Evolutionary conservation across 768 basidiomycete genomes (phyloP).

Genomic region (Mrakia gelida): DNA sequence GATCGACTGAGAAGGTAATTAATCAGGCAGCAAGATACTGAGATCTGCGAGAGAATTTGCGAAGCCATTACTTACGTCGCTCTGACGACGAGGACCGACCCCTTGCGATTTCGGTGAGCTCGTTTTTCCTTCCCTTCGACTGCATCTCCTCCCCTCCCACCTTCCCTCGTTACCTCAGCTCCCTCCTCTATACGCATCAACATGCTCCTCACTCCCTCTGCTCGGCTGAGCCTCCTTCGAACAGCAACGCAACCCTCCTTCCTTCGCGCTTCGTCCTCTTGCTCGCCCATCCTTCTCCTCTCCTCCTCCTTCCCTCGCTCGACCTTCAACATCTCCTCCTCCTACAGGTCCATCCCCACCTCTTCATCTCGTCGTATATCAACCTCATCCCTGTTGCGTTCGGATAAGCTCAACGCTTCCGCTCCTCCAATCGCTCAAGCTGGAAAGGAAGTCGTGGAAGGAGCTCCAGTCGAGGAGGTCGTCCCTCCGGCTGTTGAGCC

Average conservation of each 20-base stretch:
- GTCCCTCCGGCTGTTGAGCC: slow-evolving; percentile 3
- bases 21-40: background rate
- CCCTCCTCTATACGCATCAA: background rate
- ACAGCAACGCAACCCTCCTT: background rate
- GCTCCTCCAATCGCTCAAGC: background rate
- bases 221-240: background rate
- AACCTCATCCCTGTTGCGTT: background rate
- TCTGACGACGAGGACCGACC: background rate
- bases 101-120: background rate
- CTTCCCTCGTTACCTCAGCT: background rate
- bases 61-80: too few species aligned
- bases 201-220: background rate
- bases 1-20: too few species aligned
- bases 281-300: background rate
- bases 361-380: background rate
- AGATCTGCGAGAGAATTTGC: background rate
- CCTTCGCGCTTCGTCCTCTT: background rate
- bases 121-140: background rate
- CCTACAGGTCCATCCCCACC: background rate
- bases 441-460: background rate
- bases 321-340: background rate
- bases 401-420: background rate
- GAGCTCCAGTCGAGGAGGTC: background rate
- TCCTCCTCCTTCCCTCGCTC: background rate
- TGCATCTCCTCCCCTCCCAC: background rate